A percentile compares a stretch with the other conserved stretches of the same genome.
Conservation (phyloP, 106 monocot genomes). For the Vanilla planifolia region DNA sequence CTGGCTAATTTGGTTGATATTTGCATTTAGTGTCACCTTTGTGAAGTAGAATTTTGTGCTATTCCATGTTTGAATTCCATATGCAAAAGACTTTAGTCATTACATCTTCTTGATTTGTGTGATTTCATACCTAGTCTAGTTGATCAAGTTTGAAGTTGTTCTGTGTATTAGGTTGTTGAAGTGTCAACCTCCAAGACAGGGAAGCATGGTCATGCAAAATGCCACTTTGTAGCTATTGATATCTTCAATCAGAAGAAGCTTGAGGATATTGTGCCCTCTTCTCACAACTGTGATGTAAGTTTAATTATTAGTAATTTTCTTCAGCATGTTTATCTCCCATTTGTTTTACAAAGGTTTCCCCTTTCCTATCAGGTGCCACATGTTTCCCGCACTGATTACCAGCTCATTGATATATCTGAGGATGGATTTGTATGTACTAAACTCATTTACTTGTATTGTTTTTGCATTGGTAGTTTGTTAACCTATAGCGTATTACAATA, state of each 20-base stretch:
- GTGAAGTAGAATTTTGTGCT: no score
- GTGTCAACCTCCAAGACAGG: slow-evolving; percentile 29
- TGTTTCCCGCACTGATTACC: slow-evolving; percentile 35
- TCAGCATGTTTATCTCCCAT: no score
- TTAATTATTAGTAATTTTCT: not conserved
- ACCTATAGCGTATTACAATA: not conserved
- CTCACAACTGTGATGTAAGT: slow-evolving; percentile 29
- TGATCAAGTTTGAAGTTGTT: not conserved
- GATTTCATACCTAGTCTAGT: not conserved
- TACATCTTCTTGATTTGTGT: not conserved
- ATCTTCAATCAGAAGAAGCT: slow-evolving; percentile 28
- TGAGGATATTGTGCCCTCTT: slow-evolving; percentile 36
- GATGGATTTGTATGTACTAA: slow-evolving; percentile 26
- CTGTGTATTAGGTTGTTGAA: slow-evolving; percentile 17
- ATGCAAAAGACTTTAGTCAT: no score
- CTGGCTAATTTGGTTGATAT: no score
- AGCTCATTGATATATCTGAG: slow-evolving; percentile 40
- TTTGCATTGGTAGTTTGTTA: not conserved
- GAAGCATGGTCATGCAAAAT: slow-evolving; percentile 36
- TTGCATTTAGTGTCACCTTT: no score
- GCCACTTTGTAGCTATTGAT: slow-evolving; percentile 32
- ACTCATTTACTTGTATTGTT: not conserved
- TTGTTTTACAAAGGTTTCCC: not conserved
- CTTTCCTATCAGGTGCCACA: slow-evolving; percentile 24
- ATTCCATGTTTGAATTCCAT: no score